Evolutionary conservation across 225 moss, liverwort and hornwort species (phyloP), one percentile per base, ranked within the genome.

Genomic region (Pseudoscleropodium purum): DNA sequence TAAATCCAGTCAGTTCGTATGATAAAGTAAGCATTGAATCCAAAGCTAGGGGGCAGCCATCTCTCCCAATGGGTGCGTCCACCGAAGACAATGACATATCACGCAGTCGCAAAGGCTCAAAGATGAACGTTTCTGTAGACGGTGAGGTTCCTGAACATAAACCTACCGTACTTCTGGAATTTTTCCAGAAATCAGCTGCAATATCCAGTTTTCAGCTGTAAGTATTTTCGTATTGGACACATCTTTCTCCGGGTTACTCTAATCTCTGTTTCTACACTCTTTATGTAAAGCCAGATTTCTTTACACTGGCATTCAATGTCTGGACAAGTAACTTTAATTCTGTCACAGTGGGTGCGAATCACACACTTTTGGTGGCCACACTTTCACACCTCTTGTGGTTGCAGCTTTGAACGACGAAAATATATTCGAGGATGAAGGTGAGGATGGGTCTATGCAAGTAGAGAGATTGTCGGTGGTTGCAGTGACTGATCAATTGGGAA

Each of bases 1-100:
- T 94, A 69, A 84, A 89, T 68, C 85, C 88, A 76, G 88, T 88
- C 82, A 93, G 89, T 85, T 84, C 93, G 81, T 82, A 79, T 68
- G 84, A 85, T 76, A 43, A 64, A 76, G 85, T 34, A 75, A 91
- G 85, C 82, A 51, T 49, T 69, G 89, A 88, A 49, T 56, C 57
- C 72, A 67, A 80, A 63, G 65, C 81, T 75, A 66, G 67, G 75
- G 66, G 73, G 66, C 88, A 85, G 75, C 62, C 87, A 56, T 49
- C 87, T 84, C 69, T 82, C 51, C 82, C 57, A 70, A 57, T 45
- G 76, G 59, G 73, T 34, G 57, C 73, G 68, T 69, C 73, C 49
- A 68, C 54, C 37, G 62, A 85, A 85, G 81, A 57, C 52, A 78
- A 54, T 85, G 64, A 62, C 56, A 41, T 61, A 70, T 56, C 79